Conservation (phyloP, 208 protist species). For the Crithidia brevicula region DNA sequence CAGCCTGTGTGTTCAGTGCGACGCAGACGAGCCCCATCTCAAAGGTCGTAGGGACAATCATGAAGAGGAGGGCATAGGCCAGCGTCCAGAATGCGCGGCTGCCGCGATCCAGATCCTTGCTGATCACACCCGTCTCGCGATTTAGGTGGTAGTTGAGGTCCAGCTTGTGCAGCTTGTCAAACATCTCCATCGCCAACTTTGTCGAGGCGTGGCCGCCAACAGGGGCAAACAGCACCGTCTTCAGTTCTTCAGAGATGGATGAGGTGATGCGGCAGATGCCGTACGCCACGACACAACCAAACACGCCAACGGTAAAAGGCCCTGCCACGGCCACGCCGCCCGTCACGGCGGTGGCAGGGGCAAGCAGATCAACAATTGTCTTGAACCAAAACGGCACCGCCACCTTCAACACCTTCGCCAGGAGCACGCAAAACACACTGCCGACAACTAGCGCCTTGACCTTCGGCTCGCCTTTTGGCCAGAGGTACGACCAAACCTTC, state of each 20-base stretch:
- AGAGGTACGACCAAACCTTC: slow-evolving; percentile 84
- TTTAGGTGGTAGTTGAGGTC: slow-evolving; percentile 90
- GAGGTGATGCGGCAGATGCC: slow-evolving; percentile 79
- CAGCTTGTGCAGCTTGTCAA: slow-evolving; percentile 87
- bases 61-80: slow-evolving; percentile 90
- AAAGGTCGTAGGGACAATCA: slow-evolving; percentile 93
- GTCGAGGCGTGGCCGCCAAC: slow-evolving; percentile 87
- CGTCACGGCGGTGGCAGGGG: slow-evolving; percentile 43
- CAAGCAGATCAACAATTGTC: slow-evolving; percentile 83
- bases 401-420: slow-evolving; percentile 85
- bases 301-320: slow-evolving; percentile 73
- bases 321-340: slow-evolving; percentile 39
- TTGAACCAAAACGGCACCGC: slow-evolving; percentile 93
- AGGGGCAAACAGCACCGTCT: slow-evolving; percentile 90
- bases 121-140: slow-evolving; percentile 91
- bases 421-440: slow-evolving; percentile 81
- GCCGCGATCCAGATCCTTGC: slow-evolving; percentile 92
- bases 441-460: slow-evolving; percentile 72
- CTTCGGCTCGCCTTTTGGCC: slow-evolving; percentile 69
- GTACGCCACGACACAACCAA: slow-evolving; percentile 86
- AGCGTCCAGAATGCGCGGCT: slow-evolving; percentile 92
- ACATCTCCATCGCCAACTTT: slow-evolving; percentile 87
- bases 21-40: slow-evolving; percentile 92
- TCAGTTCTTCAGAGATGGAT: slow-evolving; percentile 87
- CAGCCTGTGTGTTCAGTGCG: slow-evolving; percentile 85